These are phyloP conservation scores for Xylariomycetidae sp. DNA, from an alignment of 2,329 filamentous ascomycete species.

Conservation along the genomic window DNA sequence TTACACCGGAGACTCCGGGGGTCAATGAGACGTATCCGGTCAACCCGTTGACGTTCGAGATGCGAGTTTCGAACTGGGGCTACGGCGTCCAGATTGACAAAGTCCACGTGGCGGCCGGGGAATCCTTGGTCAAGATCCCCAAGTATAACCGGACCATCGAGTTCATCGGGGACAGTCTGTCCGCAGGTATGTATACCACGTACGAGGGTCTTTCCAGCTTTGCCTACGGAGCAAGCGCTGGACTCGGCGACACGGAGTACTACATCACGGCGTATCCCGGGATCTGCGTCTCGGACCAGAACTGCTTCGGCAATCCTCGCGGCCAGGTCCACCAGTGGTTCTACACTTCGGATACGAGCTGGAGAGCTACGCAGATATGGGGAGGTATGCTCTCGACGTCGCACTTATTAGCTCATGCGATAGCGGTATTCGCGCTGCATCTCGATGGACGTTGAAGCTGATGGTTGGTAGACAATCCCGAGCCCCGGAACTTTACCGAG, in stretches of 20 bases:
- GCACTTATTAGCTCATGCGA: no score
- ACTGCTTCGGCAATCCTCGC: conserved; percentile 47
- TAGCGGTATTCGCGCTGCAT: no score
- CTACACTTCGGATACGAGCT: conserved; percentile 48
- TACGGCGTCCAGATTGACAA: conserved; percentile 51
- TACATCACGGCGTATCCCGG: conserved; percentile 53
- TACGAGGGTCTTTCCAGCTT: conserved; percentile 53
- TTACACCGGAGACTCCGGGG: conserved; percentile 38
- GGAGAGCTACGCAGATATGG: conserved; percentile 37
- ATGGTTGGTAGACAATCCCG: conserved; percentile 31
- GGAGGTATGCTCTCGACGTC: no score
- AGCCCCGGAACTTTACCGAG: conserved; percentile 38
- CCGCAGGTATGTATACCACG: conserved; percentile 50
- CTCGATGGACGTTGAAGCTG: background rate
- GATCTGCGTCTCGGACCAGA: conserved; percentile 48
- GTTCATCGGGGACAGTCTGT: conserved; percentile 43
- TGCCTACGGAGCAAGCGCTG: conserved; percentile 48
- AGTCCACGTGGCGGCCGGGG: conserved; percentile 40
- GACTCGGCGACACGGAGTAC: conserved; percentile 53
- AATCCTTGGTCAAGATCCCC: conserved; percentile 37
- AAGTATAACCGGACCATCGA: conserved; percentile 32
- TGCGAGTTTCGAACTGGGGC: conserved; percentile 56
- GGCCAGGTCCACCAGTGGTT: conserved; percentile 52
- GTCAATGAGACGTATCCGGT: conserved; percentile 36
- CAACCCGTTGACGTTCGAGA: conserved; percentile 38